A percentile compares a stretch with the other conserved stretches of the same genome.
phyloP scores from a whole-genome alignment of 306 rosid genomes.

The Cicer judaicum region DNA sequence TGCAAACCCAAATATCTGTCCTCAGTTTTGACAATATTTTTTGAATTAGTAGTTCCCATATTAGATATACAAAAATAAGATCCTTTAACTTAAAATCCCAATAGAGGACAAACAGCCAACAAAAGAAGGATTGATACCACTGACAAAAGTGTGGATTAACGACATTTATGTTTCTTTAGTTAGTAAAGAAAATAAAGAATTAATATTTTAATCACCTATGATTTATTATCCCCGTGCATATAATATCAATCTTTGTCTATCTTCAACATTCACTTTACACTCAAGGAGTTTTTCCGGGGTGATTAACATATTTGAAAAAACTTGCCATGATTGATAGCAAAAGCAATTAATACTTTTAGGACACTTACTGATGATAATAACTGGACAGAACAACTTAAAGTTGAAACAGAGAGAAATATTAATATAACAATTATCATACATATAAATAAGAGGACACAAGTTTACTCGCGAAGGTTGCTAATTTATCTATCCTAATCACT shows the following conservation, averaged over 20 bases:
- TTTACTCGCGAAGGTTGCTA: conserved; percentile 41
- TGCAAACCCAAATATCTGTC: not conserved
- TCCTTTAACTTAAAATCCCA: not conserved
- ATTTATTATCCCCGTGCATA: too few species aligned
- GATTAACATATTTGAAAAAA: not conserved
- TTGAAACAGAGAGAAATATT: conserved; percentile 38
- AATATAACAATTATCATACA: conserved; percentile 42
- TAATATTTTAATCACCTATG: too few species aligned
- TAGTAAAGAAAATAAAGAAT: too few species aligned
- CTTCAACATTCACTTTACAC: too few species aligned
- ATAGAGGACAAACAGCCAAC: not conserved
- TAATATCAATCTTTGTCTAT: too few species aligned
- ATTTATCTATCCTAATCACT: conserved; percentile 51
- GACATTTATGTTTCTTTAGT: not conserved
- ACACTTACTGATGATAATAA: conserved; percentile 3
- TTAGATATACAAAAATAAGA: not conserved
- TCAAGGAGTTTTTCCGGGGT: not conserved
- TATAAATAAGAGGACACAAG: conserved; percentile 34
- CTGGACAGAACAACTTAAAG: conserved; percentile 2
- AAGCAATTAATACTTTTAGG: not conserved
- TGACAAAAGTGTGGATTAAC: not conserved
- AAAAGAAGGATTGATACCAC: not conserved
- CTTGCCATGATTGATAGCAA: not conserved
- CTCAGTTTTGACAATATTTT: not conserved
- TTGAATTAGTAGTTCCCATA: not conserved